phyloP scores from a whole-genome alignment of 768 basidiomycete genomes.

The Psilocybe tampanensis region DNA sequence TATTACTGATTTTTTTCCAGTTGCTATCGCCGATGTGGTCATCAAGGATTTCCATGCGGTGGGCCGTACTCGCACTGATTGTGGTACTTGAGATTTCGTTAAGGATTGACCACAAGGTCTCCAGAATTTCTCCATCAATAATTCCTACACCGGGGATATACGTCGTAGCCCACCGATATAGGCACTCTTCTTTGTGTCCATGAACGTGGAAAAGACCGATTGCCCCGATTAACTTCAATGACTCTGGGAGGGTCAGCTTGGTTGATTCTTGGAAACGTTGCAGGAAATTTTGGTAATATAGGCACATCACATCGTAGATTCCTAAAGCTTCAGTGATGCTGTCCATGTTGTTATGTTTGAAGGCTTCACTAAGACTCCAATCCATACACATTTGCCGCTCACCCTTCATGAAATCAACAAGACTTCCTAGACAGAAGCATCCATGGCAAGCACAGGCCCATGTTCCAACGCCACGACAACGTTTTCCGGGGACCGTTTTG shows the following conservation, averaged over 20 bases:
- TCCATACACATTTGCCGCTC: conserved; percentile 29
- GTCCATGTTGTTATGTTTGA: conserved; percentile 6
- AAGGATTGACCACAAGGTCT: conserved; percentile 31
- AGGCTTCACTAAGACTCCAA: conserved; percentile 19
- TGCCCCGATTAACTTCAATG: conserved; percentile 8
- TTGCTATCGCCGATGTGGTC: conserved; percentile 35
- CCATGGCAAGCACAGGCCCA: conserved; percentile 23
- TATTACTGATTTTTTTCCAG: conserved; percentile 31
- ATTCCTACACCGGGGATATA: conserved; percentile 30
- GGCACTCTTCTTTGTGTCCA: conserved; percentile 27
- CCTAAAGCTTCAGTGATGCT: not conserved
- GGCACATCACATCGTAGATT: conserved; percentile 24
- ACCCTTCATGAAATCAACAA: conserved; percentile 27
- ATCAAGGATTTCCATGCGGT: conserved; percentile 29
- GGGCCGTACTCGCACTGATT: conserved; percentile 21
- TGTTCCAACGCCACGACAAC: conserved; percentile 16
- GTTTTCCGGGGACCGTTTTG: not conserved
- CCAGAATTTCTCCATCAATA: conserved; percentile 35
- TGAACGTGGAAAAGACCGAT: conserved; percentile 33
- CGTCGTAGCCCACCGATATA: conserved; percentile 22
- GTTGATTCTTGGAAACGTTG: not conserved
- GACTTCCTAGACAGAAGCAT: conserved; percentile 16
- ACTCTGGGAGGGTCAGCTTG: not conserved
- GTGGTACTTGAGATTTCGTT: conserved; percentile 28
- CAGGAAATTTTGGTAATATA: conserved; percentile 12